phyloP scores from a whole-genome alignment of 805 yeast genomes.

The Candida orba region DNA sequence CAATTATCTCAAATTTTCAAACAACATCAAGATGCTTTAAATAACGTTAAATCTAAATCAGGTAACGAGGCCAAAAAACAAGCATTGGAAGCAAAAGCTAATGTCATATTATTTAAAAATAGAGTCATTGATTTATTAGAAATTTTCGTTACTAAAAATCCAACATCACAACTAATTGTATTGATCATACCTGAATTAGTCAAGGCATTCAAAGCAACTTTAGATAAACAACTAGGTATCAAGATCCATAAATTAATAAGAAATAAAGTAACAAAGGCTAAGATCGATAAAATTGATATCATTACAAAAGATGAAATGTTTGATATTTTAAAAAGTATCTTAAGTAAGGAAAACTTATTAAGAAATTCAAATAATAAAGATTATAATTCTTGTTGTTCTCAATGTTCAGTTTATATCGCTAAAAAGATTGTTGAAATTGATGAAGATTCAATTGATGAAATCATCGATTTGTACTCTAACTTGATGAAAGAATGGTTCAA shows the following conservation, averaged over 20 bases:
- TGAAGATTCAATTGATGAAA: conserved; percentile 28
- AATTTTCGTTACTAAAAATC: conserved; percentile 37
- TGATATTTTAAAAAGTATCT: conserved; percentile 33
- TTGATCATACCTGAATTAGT: conserved; percentile 49
- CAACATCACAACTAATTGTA: conserved; percentile 30
- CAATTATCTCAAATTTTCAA: conserved; percentile 79
- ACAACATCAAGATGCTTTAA: conserved; percentile 65
- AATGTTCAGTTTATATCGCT: conserved; percentile 57
- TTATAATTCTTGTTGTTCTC: conserved; percentile 41
- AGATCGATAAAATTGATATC: conserved; percentile 20
- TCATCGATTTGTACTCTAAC: conserved; percentile 49
- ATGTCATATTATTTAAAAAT: conserved; percentile 70
- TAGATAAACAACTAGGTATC: conserved; percentile 62
- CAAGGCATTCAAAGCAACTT: conserved; percentile 54
- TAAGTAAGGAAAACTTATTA: conserved; percentile 28
- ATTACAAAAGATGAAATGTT: conserved; percentile 19
- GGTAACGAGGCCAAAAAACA: conserved; percentile 69
- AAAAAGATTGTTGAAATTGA: conserved; percentile 42
- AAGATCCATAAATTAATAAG: conserved; percentile 71
- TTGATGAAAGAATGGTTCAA: conserved; percentile 58
- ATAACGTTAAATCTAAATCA: conserved; percentile 38
- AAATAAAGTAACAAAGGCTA: conserved; percentile 47
- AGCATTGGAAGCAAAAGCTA: conserved; percentile 71
- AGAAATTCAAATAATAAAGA: conserved; percentile 29
- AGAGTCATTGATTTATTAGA: conserved; percentile 75